Evolutionary conservation across 2,329 filamentous ascomycete genomes (phyloP), one percentile per base, ranked within the genome.

Genomic region (Podosphaera xanthii): DNA sequence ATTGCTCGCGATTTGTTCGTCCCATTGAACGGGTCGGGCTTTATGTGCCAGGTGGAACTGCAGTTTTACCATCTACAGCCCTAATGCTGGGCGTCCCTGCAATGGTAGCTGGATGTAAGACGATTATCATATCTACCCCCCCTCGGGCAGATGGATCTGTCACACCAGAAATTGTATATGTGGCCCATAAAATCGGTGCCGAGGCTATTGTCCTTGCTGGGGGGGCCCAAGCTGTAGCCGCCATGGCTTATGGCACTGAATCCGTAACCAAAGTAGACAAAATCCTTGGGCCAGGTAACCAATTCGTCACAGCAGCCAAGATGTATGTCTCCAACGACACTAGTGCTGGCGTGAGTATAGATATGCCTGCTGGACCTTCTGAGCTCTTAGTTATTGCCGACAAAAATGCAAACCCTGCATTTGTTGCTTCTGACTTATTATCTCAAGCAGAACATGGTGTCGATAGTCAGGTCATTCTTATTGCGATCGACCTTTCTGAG

Each of bases 261-360:
- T 91, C 83, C 65, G 82, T 98, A 57, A 87, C 77, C 71, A 98
- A 98, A 75, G 92, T 98, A 6, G 92, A 98, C 77, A 98, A 98
- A 80, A 96, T 98, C 65, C 81, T 97, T 10, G 92, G 92, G 0
- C 92, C 92, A 2, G 92, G 92, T 42, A 98, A 98, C 73, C 92
- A 97, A 71, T 98, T 97, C 69, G 92, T 98, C 48, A 98, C 92
- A 0, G 92, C 92, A 0, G 92, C 87, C 58, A 98, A 98, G 79
- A 98, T 98, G 92, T 79, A 90, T 66, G 92, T 98, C 50, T 87
- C 85, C 72, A 98, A 98, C 71, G 92, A 98, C 70, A 97, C 92
- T 52, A 94, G 89, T 61, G 92, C 92, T 10, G 86, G 87, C 31
- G 90, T 96, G 48, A 84, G 88, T 71, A 98, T 98, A 67, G 92